Base-by-base conservation (phyloP, 2,329 filamentous ascomycete genomes). In the Xylariaceae sp. region DNA sequence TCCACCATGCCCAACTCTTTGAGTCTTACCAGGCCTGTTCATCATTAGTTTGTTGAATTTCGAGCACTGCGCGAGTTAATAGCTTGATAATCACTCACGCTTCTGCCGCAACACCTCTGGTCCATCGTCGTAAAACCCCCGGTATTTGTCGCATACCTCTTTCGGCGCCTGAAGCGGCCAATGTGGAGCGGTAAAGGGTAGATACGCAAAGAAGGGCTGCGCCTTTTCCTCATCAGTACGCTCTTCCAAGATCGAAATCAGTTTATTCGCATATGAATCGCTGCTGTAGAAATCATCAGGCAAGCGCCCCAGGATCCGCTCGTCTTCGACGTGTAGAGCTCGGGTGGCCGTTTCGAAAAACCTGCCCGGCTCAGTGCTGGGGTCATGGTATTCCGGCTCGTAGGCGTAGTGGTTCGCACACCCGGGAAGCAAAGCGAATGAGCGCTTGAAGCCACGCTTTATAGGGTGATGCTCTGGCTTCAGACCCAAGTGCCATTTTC, bases 181-280 rank as follows among this genome's bases (percentile, higher is more conserved):
- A 57, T 84, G 80, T 2, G 80, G 80, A 0, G 80, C 81, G 1
- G 78, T 79, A 61, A 82, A 84, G 2, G 80, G 78, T 6, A 80
- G 69, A 60, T 82, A 83, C 2, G 69, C 78, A 57, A 83, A 83
- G 68, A 83, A 83, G 0, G 80, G 75, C 51, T 64, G 53, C 9
- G 57, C 47, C 5, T 59, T 63, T 18, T 66, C 60, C 5, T 56
- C 57, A 2, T 61, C 53, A 11, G 55, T 58, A 42, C 63, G 55
- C 5, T 62, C 58, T 11, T 53, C 51, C 3, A 76, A 65, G 33
- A 73, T 76, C 32, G 68, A 50, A 11, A 76, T 56, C 65, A 77
- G 66, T 45, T 69, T 70, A 52, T 73, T 67, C 5, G 70, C 68
- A 50, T 73, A 77, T 6, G 66, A 66, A 51, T 75, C 64, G 2